Base-by-base conservation (phyloP, 2,329 filamentous ascomycete species). In the Colletotrichum shisoi region DNA sequence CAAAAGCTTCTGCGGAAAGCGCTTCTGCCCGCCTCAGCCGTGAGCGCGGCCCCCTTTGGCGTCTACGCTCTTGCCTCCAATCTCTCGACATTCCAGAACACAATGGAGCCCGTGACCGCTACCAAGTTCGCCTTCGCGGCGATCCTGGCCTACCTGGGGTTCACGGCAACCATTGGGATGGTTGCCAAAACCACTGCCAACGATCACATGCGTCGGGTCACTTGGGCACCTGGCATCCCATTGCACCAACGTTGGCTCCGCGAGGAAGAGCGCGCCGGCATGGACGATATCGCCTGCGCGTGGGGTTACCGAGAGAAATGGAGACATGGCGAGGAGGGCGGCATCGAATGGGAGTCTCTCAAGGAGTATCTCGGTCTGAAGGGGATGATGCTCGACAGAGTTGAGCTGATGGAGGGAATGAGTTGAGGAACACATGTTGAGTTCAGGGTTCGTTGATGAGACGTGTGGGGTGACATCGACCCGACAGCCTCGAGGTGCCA, bases 341-440 rank as follows among this genome's bases (percentile, higher is more conserved):
- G 95, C 0, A 85, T 88, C 60, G 94, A 97, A 70, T 99, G 95
- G 92, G 90, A 96, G 72, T 87, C 85, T 39, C 81, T 99, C 70
- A 87, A 89, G 71, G 92, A 97, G 79, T 95, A 93, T 79, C 88
- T 93, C 72, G 87, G 91, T 44, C 84, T 91, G 74, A 89, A 91
- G 74, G 91, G 91, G 34, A 97, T 98, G 94, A 85, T 96, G 71
- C 81, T 99, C 59, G 95, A 99, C 78, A 89, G 90, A 71, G 89
- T 93, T 17, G 91, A 94, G 75, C 84, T 97, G 73, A 94, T 98
- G 92, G 90, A 93, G 71, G 95, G 94, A 19, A 97, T 97, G 93
- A 79, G 76, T 52, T 70, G 63, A 70, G 40, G 51, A 67, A 39
- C 49, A 57, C 42, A 49, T 64, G 61, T 42, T 45, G 53, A 63